A percentile compares a stretch with the other conserved stretches of the same genome.
phyloP scores from a whole-genome alignment of 2,329 filamentous ascomycete species.

The Diaporthe ampelina region DNA sequence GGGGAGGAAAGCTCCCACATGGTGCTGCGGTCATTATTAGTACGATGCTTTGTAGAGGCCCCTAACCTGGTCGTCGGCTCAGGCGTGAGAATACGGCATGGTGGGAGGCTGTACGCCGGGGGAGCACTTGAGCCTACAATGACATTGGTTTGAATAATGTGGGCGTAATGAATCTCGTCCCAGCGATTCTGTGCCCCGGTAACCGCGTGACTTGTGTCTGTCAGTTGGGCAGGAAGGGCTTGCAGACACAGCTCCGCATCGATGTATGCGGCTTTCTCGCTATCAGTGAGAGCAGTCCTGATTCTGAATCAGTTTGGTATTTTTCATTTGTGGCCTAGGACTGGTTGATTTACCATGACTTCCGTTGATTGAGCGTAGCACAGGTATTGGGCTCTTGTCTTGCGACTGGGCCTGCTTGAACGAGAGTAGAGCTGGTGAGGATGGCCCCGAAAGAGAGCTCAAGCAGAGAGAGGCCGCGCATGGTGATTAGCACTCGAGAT shows the following conservation, averaged over 20 bases:
- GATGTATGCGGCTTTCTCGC: not conserved
- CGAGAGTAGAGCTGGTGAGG: not conserved
- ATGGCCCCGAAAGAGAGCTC: not conserved
- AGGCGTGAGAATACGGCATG: no score
- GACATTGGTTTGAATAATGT: constrained; percentile 2
- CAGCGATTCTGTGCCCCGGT: not conserved
- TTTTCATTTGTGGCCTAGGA: not conserved
- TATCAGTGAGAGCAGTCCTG: not conserved
- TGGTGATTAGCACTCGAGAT: not conserved
- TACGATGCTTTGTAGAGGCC: not conserved
- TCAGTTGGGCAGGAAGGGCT: not conserved
- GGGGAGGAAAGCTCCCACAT: not conserved
- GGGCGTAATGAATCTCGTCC: constrained; percentile 4
- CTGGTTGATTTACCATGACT: not conserved
- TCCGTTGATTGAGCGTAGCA: not conserved
- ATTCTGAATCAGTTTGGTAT: not conserved
- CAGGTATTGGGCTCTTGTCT: constrained; percentile 7
- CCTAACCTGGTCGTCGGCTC: not conserved
- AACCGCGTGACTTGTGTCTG: not conserved
- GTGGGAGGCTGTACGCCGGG: no score
- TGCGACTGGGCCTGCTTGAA: not conserved
- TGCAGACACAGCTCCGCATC: constrained; percentile 4
- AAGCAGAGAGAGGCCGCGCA: not conserved
- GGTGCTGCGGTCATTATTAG: not conserved
- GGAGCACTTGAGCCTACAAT: not conserved